These are phyloP conservation scores for Mycena venus DNA, from an alignment of 768 basidiomycete species.

Conservation along the genomic window DNA sequence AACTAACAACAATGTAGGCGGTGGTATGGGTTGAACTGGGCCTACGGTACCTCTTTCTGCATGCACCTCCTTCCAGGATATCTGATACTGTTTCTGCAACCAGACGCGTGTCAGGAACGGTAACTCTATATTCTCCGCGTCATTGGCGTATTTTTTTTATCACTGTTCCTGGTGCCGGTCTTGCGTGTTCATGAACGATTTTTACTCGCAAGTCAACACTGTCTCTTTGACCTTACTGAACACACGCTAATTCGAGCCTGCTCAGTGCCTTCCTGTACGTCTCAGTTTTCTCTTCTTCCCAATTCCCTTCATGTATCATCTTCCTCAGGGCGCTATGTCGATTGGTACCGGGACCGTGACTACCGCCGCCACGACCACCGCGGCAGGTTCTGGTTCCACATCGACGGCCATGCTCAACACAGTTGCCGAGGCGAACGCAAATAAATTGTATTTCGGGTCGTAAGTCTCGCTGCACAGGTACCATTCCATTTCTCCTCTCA, in stretches of 20 bases:
- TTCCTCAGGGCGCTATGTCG: no score
- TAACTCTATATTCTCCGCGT: no score
- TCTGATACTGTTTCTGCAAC: background rate
- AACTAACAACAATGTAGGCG: background rate
- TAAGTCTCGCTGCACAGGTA: background rate
- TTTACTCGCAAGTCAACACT: background rate
- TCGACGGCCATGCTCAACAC: conserved; percentile 33
- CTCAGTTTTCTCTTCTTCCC: background rate
- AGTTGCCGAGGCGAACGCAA: conserved; percentile 49
- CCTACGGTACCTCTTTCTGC: background rate
- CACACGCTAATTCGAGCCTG: no score
- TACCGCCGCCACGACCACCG: background rate
- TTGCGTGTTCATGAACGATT: background rate
- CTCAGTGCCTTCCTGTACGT: background rate
- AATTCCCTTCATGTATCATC: background rate
- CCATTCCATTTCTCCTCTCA: background rate
- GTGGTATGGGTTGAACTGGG: background rate
- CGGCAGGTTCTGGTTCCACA: background rate
- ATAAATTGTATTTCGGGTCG: conserved; percentile 61
- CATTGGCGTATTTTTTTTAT: no score
- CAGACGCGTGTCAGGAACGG: background rate
- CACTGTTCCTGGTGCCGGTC: background rate
- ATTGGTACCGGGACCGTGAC: no score
- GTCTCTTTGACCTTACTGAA: background rate
- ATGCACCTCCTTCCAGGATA: no score